Base-by-base conservation (phyloP, 768 basidiomycete species). In the Symmetrospora coprosmae region DNA sequence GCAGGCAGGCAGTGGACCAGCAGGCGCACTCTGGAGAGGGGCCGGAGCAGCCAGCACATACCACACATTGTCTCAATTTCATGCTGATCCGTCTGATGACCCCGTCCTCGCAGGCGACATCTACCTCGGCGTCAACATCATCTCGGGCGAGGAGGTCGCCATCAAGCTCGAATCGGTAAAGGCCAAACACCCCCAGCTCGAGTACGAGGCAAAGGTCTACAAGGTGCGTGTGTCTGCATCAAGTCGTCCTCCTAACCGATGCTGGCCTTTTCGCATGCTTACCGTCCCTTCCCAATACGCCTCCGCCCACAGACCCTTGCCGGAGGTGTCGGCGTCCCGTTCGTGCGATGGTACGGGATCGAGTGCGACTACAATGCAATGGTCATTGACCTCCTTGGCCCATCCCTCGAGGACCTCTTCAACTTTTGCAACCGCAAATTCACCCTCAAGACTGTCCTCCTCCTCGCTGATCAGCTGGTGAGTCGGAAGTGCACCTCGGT, bases 101-200 rank as follows among this genome's bases (percentile, higher is more conserved):
- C 35, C n/a, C 28, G 23, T 21, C 34, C 23, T 23, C 50, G 38
- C 64, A 92, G 92, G 90, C 74, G 92, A 96, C 73, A 96, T 99
- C 75, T 97, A 97, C 74, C 87, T 97, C 64, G 94, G 94, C 60
- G 92, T 94, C 74, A 99, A 97, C 80, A 96, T 99, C 77, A 96
- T 97, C 72, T 96, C 92, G 17, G 92, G 92, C 25, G 94, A 99
- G 73, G 94, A 97, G 73, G 92, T 97, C 63, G 94, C 90, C 72
- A 99, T 99, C 80, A 99, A 99, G 76, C 87, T 99, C 69, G 94
- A 99, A 76, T 96, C 92, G 1, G 89, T 97, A 74, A 99, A 99
- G 75, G 94, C 94, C 67, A 99, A 99, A 75, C 94, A 99, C 68
- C 94, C 94, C n/a, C 94, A 99, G 75, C 85, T 99, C 70, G 94